Base-by-base conservation (phyloP, 345 rosid genomes). In the Rhodamnia argentea region DNA sequence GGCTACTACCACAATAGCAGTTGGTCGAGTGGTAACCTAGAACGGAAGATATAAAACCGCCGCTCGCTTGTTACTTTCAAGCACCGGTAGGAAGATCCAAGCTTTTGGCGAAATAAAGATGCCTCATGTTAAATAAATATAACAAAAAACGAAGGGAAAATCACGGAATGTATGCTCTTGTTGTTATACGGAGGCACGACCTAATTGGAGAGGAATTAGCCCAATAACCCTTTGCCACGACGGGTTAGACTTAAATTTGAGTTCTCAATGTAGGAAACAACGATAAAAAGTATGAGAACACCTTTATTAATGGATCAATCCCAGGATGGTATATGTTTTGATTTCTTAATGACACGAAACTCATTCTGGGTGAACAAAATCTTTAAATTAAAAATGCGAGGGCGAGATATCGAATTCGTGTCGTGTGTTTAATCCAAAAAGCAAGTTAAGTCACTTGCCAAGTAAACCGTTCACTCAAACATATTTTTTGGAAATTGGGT, bases 221-320 rank as follows among this genome's bases (percentile, higher is more conserved):
- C 7, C 0, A 7, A 0, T 1, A 3, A 15, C 11, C 2, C 1
- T 0, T 4, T 14, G 3, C 22, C 10, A 62, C 1, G 1, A 27
- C 13, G 6, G 70, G 5, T 27, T 1, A 13, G 3, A 27, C 40
- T 0, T 13, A 60, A 1, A 60, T 60, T 0, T 3, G 1, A 27
- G 74, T 27, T 16, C 74, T 1, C 0, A 0, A 0, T 14, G 10
- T 9, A 60, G 7, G 5, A 60, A 60, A 27, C 74, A 3, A 60
- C n/a, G 15, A n/a, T 18, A 60, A 60, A n/a, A 59, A 37, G 37
- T 60, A 27, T 1, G 0, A 60, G 0, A 60, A 1, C 0, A 0
- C 0, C 20, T 1, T 60, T 60, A 13, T 13, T n/a, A 60, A 27
- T 0, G 0, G 7, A 4, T n/a, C 18, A 3, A 0, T n/a, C 18